A percentile compares a stretch with the other conserved stretches of the same genome.
phyloP scores from a whole-genome alignment of 306 rosid genomes.

The Pyrus bretschneideri region DNA sequence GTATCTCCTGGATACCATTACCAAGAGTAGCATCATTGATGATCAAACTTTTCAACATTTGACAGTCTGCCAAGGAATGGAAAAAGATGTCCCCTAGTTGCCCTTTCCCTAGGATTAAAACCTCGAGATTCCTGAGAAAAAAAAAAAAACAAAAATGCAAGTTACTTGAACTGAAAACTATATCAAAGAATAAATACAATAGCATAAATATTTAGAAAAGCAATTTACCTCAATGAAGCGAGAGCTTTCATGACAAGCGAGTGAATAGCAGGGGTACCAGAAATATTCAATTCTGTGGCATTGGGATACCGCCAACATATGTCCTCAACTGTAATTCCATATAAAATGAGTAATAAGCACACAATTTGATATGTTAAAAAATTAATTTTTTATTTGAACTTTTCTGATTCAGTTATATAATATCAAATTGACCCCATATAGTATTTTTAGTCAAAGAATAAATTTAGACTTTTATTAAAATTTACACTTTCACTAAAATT shows the following conservation, averaged over 20 bases:
- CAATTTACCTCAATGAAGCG: conserved; percentile 54
- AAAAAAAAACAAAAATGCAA: not conserved
- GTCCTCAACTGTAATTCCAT: conserved; percentile 69
- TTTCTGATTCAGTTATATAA: not conserved
- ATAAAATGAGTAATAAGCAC: conserved; percentile 21
- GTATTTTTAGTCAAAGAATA: not conserved
- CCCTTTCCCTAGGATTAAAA: conserved; percentile 70
- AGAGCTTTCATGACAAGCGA: conserved; percentile 76
- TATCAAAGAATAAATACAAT: conserved; percentile 12
- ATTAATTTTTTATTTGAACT: too few species aligned
- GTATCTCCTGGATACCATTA: conserved; percentile 80
- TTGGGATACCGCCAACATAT: conserved; percentile 95
- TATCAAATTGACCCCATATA: not conserved
- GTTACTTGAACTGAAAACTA: not conserved
- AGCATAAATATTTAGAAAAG: not conserved
- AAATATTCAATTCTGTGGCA: conserved; percentile 79
- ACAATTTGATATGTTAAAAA: not conserved
- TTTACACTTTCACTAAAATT: not conserved
- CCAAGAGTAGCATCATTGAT: conserved; percentile 87
- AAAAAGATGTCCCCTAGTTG: conserved; percentile 69
- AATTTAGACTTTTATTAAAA: not conserved
- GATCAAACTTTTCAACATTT: conserved; percentile 55
- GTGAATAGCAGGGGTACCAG: conserved; percentile 55
- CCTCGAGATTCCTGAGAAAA: conserved; percentile 77
- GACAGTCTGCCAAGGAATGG: conserved; percentile 68